Evolutionary conservation across 1,284 basidiomycete genomes (phyloP), one percentile per base, ranked within the genome.

Genomic region (Sutorius eximius): DNA sequence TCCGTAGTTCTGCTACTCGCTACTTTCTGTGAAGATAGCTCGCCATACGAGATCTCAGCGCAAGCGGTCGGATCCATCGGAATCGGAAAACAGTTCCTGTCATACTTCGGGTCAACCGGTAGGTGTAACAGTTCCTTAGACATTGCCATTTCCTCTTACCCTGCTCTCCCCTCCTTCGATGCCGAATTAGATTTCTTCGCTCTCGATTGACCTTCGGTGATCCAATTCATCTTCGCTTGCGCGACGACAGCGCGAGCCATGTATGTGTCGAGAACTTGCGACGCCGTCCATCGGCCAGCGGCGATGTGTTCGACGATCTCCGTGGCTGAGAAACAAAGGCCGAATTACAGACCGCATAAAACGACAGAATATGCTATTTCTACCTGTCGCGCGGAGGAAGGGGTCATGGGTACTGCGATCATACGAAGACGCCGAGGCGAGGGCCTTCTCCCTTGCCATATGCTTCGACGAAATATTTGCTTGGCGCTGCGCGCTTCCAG

Each of bases 191-290:
- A 27, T 3, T 2, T 3, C 22, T 15, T 38, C 6, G 9, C 8
- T 36, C 45, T 10, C 1, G 27, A 61, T 62, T 22, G 54, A 87
- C 88, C 79, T 77, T 94, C 92, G 3, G 91, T 93, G 24, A 92
- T 62, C 65, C 87, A 89, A 64, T 93, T 94, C 7, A 85, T 87
- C 41, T 74, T 72, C 43, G 73, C 71, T 30, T 95, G 90, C 1
- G 87, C 86, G 32, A 78, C 69, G 1, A 75, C 77, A 0, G 91
- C 83, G 7, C 84, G 81, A 1, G 82, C 75, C 56, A 93, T 86
- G 71, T 83, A 94, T 29, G 88, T 89, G 50, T 86, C 81, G 10
- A 93, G 70, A 10, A 93, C 87, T 45, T 80, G 73, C 2, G 78
- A 79, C 9, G 91, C 84, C 0, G 87, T 92, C 89, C 91, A 94